Evolutionary conservation across 2,329 filamentous ascomycete species (phyloP).

Genomic region (Rhynchosporium agropyri): DNA sequence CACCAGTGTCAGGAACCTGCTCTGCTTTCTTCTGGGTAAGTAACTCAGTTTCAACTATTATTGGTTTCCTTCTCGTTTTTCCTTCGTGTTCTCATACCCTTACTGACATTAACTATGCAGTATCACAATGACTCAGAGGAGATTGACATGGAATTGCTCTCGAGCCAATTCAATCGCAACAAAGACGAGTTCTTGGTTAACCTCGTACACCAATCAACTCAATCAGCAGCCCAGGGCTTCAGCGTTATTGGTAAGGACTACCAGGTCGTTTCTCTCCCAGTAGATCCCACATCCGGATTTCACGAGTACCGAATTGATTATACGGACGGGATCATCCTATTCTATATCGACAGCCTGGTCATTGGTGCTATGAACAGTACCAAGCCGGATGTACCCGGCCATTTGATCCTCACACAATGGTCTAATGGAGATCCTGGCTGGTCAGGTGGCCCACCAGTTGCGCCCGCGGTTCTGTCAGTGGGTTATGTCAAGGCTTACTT

Average conservation of each 20-base stretch:
- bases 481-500: slow-evolving; percentile 79
- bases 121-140: slow-evolving; percentile 80
- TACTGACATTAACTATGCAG: slow-evolving; percentile 40
- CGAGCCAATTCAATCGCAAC: slow-evolving; percentile 58
- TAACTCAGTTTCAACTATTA: neutral
- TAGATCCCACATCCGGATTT: slow-evolving; percentile 65
- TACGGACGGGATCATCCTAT: slow-evolving; percentile 61
- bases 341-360: slow-evolving; percentile 66
- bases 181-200: slow-evolving; percentile 64
- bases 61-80: neutral
- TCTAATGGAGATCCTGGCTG: slow-evolving; percentile 73
- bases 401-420: slow-evolving; percentile 75
- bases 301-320: slow-evolving; percentile 85
- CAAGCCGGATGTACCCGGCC: slow-evolving; percentile 63
- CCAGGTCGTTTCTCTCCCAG: slow-evolving; percentile 60
- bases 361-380: slow-evolving; percentile 59
- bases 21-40: slow-evolving; percentile 78
- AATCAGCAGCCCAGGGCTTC: slow-evolving; percentile 60
- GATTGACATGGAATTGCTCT: slow-evolving; percentile 81
- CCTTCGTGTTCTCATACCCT: neutral
- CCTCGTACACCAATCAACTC: slow-evolving; percentile 72
- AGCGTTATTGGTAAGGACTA: slow-evolving; percentile 65
- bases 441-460: slow-evolving; percentile 69
- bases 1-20: slow-evolving; percentile 57
- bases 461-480: slow-evolving; percentile 65